Evolutionary conservation across 2,329 filamentous ascomycete species (phyloP), one percentile per base, ranked within the genome.

Genomic region (Cercospora nicotianae): DNA sequence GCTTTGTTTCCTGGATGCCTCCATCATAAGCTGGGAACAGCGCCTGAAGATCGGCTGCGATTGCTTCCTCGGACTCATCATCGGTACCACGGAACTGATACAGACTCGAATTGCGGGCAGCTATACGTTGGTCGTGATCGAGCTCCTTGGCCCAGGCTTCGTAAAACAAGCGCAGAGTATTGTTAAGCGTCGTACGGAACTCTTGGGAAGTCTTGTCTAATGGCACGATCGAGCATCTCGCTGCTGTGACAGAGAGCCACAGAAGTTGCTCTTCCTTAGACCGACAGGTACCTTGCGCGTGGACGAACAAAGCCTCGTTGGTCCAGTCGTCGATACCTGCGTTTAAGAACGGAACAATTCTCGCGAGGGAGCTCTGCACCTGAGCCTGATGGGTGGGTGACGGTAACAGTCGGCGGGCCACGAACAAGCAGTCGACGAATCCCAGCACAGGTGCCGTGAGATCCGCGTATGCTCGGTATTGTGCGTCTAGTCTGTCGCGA

Each of bases 381-480:
- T 66, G 39, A 23, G 23, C 18, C 23, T 5, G 5, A 55, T 42
- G 9, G 60, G 63, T 59, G 55, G 48, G 18, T 3, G 67, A 58
- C 7, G 77, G 18, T 3, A 67, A 59, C 2, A 78, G 66, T 28
- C 67, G 53, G 16, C 69, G 69, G 7, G 71, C 69, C 5, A 76
- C 64, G 8, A 72, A 87, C 9, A 98, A 82, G 72, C 92, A 92
- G 67, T 91, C 88, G 53, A 98, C 83, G 70, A 97, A 91, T 63
- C 91, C 92, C 55, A 93, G 84, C 10, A 93, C 86, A 3, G 93
- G 94, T 55, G 87, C 84, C 0, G 91, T 91, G 73, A 98, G 87
- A 76, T 99, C 95, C 69, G 93, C 91, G 75, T 97, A 98, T 13
- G 89, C 88, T 45, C 89, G 86, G 76, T 93, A 96, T 39, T 88